Evolutionary conservation across 1,284 basidiomycete species (phyloP), one percentile per base, ranked within the genome.

Genomic region (Naganishia sp.): DNA sequence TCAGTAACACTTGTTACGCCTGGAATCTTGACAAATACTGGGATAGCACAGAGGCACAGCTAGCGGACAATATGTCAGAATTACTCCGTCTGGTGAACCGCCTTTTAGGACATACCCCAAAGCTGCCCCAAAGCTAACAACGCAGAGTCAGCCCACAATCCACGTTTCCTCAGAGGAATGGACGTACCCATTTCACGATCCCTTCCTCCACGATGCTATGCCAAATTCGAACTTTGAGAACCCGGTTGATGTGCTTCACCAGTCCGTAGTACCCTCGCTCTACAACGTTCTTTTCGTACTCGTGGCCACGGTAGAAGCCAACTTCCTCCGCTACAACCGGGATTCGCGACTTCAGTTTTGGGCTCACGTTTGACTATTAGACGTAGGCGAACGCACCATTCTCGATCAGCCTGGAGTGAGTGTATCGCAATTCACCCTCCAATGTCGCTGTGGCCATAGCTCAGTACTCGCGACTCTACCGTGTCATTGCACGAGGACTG

Each of bases 181-280:
- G 35, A 45, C 58, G 10, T 50, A 61, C 58, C 94, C 94, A 95
- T 80, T 98, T 98, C 75, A 98, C 90, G 66, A 99, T 89, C 2
- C 93, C 93, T 78, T 99, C 95, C 77, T 97, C 94, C 9, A 88
- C 85, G 79, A 94, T 92, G 1, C 90, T 88, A 78, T 96, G 93
- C 87, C 89, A 92, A 83, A 95, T 90, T 35, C 90, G 84, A 68
- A 90, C 87, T 51, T 85, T 81, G 72, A 95, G 83, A 2, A 96
- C 89, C 65, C 85, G 85, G 74, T 91, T 90, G 77, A 94, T 90
- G 73, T 99, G 95, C 76, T 88, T 89, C 71, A 97, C 85, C 35
- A 96, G 83, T 5, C 87, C 86, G 64, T 91, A 90, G 79, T 96
- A 98, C 67, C 92, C 89, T 52, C 92, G 84, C 77, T 98, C 94